Percentiles rank a stretch among this genome's conserved stretches.
Evolutionary conservation across 2,329 filamentous ascomycete species (phyloP).

Genomic region (Didymosphaeria variabile): DNA sequence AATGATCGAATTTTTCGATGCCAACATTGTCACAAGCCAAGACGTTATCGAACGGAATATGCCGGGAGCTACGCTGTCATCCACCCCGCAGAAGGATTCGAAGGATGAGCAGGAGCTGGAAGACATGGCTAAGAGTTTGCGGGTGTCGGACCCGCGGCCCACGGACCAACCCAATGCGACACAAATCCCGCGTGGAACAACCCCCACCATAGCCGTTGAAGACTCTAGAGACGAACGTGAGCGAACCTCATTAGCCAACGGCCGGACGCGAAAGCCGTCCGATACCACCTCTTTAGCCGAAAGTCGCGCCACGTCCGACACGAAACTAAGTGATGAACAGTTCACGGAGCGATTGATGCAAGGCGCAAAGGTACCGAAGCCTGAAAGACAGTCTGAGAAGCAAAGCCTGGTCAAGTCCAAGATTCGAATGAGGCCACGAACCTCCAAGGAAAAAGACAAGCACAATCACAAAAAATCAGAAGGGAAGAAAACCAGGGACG

Average conservation of each 20-base stretch:
- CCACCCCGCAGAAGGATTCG: slow-evolving; percentile 14
- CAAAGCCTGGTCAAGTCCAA: slow-evolving; percentile 46
- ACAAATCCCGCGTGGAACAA: slow-evolving; percentile 13
- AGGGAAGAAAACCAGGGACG: slow-evolving; percentile 26
- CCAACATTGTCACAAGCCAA: slow-evolving; percentile 67
- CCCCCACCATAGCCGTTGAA: slow-evolving; percentile 25
- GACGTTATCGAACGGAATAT: slow-evolving; percentile 62
- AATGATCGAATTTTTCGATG: slow-evolving; percentile 78
- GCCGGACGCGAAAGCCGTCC: slow-evolving; percentile 33
- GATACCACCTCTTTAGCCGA: slow-evolving; percentile 33
- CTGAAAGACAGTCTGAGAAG: slow-evolving; percentile 23
- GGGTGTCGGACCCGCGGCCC: slow-evolving; percentile 25
- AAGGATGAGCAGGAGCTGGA: slow-evolving; percentile 33
- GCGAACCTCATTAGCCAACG: slow-evolving; percentile 22
- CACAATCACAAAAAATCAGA: slow-evolving; percentile 37
- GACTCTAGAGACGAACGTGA: slow-evolving; percentile 1
- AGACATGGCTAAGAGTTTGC: slow-evolving; percentile 33
- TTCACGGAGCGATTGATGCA: slow-evolving; percentile 39
- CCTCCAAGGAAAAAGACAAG: slow-evolving; percentile 10
- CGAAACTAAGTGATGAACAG: slow-evolving; percentile 38
- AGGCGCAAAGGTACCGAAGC: slow-evolving; percentile 31
- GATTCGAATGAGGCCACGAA: slow-evolving; percentile 46
- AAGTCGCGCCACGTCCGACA: slow-evolving; percentile 29
- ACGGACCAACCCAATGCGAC: slow-evolving; percentile 9
- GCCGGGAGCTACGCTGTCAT: slow-evolving; percentile 10